Percentiles rank a stretch among this genome's conserved stretches.
phyloP scores from a whole-genome alignment of 345 rosid species.

The Arabidopsis suecica region DNA sequence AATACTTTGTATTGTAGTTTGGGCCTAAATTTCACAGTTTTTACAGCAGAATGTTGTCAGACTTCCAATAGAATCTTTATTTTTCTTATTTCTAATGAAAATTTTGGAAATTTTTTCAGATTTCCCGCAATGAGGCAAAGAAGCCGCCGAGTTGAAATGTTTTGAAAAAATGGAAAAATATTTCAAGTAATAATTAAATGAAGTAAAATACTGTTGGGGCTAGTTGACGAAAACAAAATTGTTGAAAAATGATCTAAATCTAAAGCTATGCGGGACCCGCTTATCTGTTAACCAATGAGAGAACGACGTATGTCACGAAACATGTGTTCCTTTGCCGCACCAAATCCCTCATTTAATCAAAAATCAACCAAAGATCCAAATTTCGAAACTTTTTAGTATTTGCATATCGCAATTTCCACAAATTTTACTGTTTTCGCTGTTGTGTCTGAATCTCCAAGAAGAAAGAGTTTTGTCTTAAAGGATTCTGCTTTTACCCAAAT shows the following conservation, averaged over 20 bases:
- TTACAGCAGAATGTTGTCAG: not conserved
- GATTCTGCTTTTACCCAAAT: constrained; percentile 15
- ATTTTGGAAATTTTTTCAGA: not conserved
- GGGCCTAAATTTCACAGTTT: not conserved
- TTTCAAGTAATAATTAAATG: not conserved
- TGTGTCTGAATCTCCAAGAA: constrained; percentile 42
- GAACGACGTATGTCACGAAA: constrained; percentile 24
- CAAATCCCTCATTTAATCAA: constrained; percentile 43
- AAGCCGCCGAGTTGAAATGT: constrained; percentile 39
- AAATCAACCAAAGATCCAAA: constrained; percentile 31
- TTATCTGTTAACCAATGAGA: constrained; percentile 17
- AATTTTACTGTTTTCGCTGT: constrained; percentile 29
- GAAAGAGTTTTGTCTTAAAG: constrained; percentile 22
- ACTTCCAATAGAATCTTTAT: not conserved
- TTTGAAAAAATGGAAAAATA: constrained; percentile 25
- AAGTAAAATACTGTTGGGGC: constrained; percentile 13
- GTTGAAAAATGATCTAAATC: constrained; percentile 30
- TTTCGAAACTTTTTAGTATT: constrained; percentile 33
- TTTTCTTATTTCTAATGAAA: not conserved
- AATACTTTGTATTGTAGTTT: too few relatives aligned
- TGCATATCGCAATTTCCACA: constrained; percentile 25
- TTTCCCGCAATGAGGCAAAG: constrained; percentile 39
- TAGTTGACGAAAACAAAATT: constrained; percentile 17
- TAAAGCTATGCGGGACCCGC: constrained; percentile 38
- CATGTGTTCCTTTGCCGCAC: constrained; percentile 36